Conservation (phyloP, 2,329 filamentous ascomycete species). For the Elsinoe batatas region DNA sequence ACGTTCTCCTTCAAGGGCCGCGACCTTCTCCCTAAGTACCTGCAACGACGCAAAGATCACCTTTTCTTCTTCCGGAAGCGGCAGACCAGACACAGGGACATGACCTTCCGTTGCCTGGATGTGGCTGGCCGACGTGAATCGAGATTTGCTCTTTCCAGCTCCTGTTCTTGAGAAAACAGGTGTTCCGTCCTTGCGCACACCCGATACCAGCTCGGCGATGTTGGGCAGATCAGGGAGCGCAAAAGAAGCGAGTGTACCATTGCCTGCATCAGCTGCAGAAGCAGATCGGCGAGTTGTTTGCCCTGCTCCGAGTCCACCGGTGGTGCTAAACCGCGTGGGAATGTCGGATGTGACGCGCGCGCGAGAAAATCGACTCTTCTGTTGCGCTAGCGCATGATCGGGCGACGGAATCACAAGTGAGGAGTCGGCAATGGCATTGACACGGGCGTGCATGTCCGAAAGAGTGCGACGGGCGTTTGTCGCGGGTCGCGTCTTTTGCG, state of each 20-base stretch:
- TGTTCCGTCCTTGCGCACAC: slow-evolving; percentile 47
- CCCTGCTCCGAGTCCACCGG: slow-evolving; percentile 15
- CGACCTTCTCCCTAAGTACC: slow-evolving; percentile 48
- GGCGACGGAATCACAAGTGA: slow-evolving; percentile 38
- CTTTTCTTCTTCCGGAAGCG: slow-evolving; percentile 53
- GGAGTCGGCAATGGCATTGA: slow-evolving; percentile 43
- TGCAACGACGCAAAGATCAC: slow-evolving; percentile 52
- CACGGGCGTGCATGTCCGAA: slow-evolving; percentile 47
- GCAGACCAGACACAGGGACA: slow-evolving; percentile 42
- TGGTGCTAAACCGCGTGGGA: slow-evolving; percentile 13
- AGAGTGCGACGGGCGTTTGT: slow-evolving; percentile 35
- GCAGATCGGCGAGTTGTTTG: slow-evolving; percentile 20
- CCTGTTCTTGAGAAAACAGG: slow-evolving; percentile 45
- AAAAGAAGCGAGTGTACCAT: slow-evolving; percentile 48
- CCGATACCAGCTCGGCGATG: slow-evolving; percentile 51
- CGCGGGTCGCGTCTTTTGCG: slow-evolving; percentile 21
- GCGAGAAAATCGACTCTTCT: slow-evolving; percentile 47
- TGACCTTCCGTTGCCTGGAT: slow-evolving; percentile 30
- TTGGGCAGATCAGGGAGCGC: slow-evolving; percentile 52
- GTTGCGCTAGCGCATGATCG: slow-evolving; percentile 35
- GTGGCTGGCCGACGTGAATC: slow-evolving; percentile 40
- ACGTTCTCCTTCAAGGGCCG: slow-evolving; percentile 47
- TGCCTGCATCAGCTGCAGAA: slow-evolving; percentile 31
- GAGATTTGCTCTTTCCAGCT: slow-evolving; percentile 40
- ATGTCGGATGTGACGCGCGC: slow-evolving; percentile 14